Conservation (phyloP, 2,329 filamentous ascomycete genomes). For the Colletotrichum kahawae region DNA sequence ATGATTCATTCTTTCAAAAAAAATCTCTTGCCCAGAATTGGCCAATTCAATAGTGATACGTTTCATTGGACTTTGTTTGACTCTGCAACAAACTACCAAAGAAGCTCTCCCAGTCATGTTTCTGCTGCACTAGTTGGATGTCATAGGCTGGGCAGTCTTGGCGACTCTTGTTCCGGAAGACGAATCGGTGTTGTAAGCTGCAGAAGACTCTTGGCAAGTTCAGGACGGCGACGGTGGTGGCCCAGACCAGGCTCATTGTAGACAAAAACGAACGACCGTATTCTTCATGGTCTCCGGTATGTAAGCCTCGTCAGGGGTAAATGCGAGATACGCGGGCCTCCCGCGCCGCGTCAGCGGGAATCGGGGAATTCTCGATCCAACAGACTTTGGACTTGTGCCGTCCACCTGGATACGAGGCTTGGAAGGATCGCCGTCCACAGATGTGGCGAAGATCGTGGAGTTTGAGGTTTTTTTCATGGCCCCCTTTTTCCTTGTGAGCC, state of each 20-base stretch:
- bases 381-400: background rate
- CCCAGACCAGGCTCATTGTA: background rate
- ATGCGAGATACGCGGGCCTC: background rate
- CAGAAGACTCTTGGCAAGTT: background rate
- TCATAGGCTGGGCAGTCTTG: background rate
- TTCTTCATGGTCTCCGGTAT: background rate
- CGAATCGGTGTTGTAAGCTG: background rate
- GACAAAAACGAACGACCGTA: background rate
- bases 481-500: background rate
- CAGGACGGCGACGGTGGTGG: background rate
- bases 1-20: background rate
- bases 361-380: background rate
- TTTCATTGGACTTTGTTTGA: background rate
- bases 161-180: background rate
- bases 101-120: background rate
- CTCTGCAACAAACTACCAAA: background rate
- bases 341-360: background rate
- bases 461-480: background rate
- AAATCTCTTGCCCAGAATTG: background rate
- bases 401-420: background rate
- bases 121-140: background rate
- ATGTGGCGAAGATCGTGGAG: background rate
- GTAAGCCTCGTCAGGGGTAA: background rate
- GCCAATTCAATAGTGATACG: background rate
- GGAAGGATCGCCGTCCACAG: background rate